Percentiles rank a stretch among this genome's conserved stretches.
Conservation (phyloP, 768 basidiomycete species). For the Trametes coccinea region DNA sequence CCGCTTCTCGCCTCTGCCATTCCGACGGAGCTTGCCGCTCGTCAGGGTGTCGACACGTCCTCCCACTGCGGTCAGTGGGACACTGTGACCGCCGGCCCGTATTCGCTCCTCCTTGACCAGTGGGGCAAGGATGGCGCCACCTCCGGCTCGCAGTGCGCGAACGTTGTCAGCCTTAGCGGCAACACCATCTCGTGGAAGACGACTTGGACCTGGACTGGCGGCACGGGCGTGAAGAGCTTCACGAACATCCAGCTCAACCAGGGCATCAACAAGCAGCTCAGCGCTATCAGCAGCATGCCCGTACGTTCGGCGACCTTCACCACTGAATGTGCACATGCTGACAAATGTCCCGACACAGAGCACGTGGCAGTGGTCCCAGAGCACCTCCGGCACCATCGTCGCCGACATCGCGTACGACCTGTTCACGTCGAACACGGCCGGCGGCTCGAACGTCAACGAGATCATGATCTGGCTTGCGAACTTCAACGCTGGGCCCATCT, state of each 20-base stretch:
- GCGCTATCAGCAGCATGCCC: conserved; percentile 53
- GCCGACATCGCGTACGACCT: conserved; percentile 63
- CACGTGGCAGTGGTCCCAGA: conserved; percentile 58
- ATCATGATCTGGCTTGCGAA: conserved; percentile 72
- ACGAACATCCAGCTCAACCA: conserved; percentile 54
- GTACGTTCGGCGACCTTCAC: conserved; percentile 38
- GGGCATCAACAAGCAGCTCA: conserved; percentile 54
- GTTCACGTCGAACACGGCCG: conserved; percentile 55
- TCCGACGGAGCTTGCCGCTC: conserved; percentile 14
- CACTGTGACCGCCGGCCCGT: conserved; percentile 42
- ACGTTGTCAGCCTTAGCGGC: conserved; percentile 44
- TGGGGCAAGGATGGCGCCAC: conserved; percentile 42
- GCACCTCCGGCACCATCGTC: conserved; percentile 41
- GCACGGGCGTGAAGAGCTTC: conserved; percentile 58
- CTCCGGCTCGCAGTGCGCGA: conserved; percentile 54
- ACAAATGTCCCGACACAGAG: conserved; percentile 30
- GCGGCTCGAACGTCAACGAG: conserved; percentile 46
- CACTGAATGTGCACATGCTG: background rate
- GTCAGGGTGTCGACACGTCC: conserved; percentile 31
- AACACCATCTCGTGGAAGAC: conserved; percentile 51
- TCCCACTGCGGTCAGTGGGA: conserved; percentile 53
- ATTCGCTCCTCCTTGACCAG: conserved; percentile 52
- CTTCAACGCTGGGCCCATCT: conserved; percentile 59
- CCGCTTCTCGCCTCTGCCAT: conserved; percentile 11
- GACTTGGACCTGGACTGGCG: conserved; percentile 55